These are phyloP conservation scores for Eragrostis nindensis DNA, from an alignment of 176 grass and related monocot genomes.

Conservation along the genomic window DNA sequence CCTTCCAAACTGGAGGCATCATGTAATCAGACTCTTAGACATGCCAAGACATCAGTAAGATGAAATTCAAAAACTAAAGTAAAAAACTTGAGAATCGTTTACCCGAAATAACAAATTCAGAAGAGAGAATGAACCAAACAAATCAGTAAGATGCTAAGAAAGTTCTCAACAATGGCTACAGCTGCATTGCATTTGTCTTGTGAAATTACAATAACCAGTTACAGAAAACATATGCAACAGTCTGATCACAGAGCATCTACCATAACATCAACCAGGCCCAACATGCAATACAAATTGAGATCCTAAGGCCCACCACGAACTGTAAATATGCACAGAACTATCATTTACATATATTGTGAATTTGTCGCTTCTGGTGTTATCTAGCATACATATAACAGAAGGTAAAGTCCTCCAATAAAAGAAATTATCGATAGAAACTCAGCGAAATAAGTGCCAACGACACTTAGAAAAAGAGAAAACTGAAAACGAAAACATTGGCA, in stretches of 20 bases:
- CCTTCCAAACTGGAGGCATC: constrained; percentile 69
- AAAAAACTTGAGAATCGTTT: neutral
- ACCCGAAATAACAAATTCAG: neutral
- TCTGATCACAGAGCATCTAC: neutral
- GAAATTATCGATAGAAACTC: neutral
- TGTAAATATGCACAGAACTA: neutral
- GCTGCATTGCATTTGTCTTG: neutral
- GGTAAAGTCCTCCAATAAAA: neutral
- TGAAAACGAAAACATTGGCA: neutral
- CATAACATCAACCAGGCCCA: neutral
- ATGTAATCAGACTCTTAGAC: constrained; percentile 9
- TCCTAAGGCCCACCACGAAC: neutral
- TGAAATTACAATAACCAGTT: neutral
- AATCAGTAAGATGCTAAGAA: neutral
- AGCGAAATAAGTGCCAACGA: neutral
- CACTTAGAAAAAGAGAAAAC: neutral
- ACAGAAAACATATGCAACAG: constrained; percentile 4
- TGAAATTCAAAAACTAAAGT: constrained; percentile 7
- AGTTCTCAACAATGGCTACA: neutral
- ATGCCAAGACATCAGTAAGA: constrained; percentile 24
- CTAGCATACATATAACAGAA: neutral
- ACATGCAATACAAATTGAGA: neutral
- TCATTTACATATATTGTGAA: neutral
- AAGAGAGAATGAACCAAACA: constrained; percentile 7
- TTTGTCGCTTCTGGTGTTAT: neutral